phyloP scores from a whole-genome alignment of 306 rosid genomes.

The Comarum palustre region DNA sequence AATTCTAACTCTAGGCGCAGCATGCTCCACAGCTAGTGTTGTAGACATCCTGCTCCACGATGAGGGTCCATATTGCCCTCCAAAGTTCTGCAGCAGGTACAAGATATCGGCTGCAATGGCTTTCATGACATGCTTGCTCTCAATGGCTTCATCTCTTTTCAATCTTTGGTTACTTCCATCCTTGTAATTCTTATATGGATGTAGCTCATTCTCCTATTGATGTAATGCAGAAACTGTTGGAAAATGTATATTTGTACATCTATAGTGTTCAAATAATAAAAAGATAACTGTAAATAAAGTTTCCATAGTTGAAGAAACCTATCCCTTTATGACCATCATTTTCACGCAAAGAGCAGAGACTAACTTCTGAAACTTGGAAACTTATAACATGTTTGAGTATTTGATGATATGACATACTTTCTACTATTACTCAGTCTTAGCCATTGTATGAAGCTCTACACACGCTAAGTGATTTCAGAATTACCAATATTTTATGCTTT shows the following conservation, averaged over 20 bases:
- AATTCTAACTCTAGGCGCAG: slow-evolving; percentile 69
- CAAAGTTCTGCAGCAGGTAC: slow-evolving; percentile 56
- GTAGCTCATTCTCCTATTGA: not conserved
- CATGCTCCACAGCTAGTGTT: slow-evolving; percentile 75
- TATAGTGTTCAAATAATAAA: slow-evolving; percentile 2
- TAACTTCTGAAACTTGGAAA: not conserved
- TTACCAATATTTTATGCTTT: not conserved
- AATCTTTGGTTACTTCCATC: slow-evolving; percentile 82
- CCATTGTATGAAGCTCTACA: not conserved
- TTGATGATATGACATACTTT: not conserved
- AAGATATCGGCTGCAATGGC: slow-evolving; percentile 75
- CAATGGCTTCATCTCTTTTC: slow-evolving; percentile 57
- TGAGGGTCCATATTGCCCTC: slow-evolving; percentile 42
- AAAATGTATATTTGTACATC: not conserved
- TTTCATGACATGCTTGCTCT: slow-evolving; percentile 65
- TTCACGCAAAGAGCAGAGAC: too few relatives aligned
- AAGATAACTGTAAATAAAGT: not conserved
- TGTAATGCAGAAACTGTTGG: slow-evolving; percentile 1
- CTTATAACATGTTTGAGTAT: not conserved
- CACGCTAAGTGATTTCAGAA: not conserved
- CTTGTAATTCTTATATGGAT: slow-evolving; percentile 33
- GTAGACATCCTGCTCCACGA: slow-evolving; percentile 56
- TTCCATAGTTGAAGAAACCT: not conserved
- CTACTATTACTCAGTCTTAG: not conserved
- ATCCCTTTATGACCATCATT: not conserved